phyloP scores from a whole-genome alignment of 2,329 filamentous ascomycete genomes.

The Pseudogymnoascus pannorum region DNA sequence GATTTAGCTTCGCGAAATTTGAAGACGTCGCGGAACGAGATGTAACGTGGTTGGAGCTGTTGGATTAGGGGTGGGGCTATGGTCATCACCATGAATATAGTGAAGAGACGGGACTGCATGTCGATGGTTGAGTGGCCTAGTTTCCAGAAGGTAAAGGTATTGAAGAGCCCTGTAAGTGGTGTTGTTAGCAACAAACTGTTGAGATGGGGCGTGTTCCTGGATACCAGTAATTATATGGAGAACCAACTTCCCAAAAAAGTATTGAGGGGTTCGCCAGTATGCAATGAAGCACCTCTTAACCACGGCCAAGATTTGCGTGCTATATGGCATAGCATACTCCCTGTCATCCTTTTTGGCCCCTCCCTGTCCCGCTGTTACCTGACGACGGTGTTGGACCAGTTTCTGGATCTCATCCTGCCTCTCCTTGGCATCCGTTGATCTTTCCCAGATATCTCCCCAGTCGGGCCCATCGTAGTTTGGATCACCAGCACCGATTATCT shows the following conservation, averaged over 20 bases:
- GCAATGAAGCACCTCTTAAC: constrained; percentile 51
- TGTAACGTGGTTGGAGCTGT: constrained; percentile 64
- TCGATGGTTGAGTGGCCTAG: constrained; percentile 49
- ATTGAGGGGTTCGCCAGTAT: constrained; percentile 57
- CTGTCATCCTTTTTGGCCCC: constrained; percentile 41
- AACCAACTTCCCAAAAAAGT: constrained; percentile 54
- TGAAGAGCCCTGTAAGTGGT: constrained; percentile 47
- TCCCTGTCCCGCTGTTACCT: constrained; percentile 20
- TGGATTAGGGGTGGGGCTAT: constrained; percentile 67
- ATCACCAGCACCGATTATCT: constrained; percentile 52
- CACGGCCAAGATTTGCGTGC: constrained; percentile 44
- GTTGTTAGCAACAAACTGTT: constrained; percentile 33
- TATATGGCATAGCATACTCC: constrained; percentile 55
- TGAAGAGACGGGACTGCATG: constrained; percentile 64
- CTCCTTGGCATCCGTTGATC: constrained; percentile 38
- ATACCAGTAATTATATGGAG: constrained; percentile 52
- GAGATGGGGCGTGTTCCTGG: constrained; percentile 40
- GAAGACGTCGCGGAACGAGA: constrained; percentile 59
- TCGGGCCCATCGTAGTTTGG: constrained; percentile 53
- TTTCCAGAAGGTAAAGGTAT: constrained; percentile 61
- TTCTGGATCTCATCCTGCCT: constrained; percentile 40
- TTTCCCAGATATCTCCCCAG: constrained; percentile 52
- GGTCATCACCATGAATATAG: constrained; percentile 65
- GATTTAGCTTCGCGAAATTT: constrained; percentile 61
- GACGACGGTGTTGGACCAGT: constrained; percentile 39